Conservation (phyloP, 176 grass and related monocot species). For the Oryza coarctata region DNA sequence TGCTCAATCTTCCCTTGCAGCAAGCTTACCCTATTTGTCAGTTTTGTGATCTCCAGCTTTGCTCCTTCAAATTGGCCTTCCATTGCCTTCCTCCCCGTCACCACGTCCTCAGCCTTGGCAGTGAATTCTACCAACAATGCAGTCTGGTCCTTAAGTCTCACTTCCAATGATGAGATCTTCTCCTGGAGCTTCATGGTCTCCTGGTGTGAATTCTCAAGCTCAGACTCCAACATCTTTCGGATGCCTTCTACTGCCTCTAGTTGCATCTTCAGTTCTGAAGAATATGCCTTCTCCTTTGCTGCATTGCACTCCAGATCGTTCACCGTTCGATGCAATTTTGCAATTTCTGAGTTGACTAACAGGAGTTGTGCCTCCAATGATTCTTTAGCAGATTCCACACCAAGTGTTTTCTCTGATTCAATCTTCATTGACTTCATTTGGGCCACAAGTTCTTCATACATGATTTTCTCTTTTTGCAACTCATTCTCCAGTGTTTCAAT, state of each 20-base stretch:
- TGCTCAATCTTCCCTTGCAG: conserved; percentile 72
- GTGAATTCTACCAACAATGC: conserved; percentile 61
- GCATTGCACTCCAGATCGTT: conserved; percentile 37
- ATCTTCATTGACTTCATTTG: conserved; percentile 49
- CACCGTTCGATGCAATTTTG: conserved; percentile 22
- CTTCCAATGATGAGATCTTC: conserved; percentile 54
- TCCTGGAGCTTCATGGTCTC: conserved; percentile 52
- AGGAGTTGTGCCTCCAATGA: conserved; percentile 46
- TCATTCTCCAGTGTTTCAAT: conserved; percentile 50
- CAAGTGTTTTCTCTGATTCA: conserved; percentile 38
- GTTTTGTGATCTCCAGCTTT: conserved; percentile 50
- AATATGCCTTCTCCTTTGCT: conserved; percentile 49
- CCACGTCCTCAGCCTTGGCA: conserved; percentile 58
- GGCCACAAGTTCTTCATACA: conserved; percentile 49
- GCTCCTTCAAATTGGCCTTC: conserved; percentile 62
- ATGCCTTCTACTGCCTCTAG: conserved; percentile 60
- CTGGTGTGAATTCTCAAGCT: conserved; percentile 53
- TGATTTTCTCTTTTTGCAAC: conserved; percentile 42
- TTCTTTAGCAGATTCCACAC: conserved; percentile 38
- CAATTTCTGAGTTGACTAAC: conserved; percentile 36
- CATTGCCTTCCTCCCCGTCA: conserved; percentile 46
- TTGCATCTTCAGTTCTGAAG: conserved; percentile 52
- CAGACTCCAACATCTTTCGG: conserved; percentile 61
- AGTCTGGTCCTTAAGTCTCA: conserved; percentile 63
- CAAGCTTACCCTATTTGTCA: conserved; percentile 54